Evolutionary conservation across 768 basidiomycete species (phyloP).

Genomic region (Suillus hirtellus): DNA sequence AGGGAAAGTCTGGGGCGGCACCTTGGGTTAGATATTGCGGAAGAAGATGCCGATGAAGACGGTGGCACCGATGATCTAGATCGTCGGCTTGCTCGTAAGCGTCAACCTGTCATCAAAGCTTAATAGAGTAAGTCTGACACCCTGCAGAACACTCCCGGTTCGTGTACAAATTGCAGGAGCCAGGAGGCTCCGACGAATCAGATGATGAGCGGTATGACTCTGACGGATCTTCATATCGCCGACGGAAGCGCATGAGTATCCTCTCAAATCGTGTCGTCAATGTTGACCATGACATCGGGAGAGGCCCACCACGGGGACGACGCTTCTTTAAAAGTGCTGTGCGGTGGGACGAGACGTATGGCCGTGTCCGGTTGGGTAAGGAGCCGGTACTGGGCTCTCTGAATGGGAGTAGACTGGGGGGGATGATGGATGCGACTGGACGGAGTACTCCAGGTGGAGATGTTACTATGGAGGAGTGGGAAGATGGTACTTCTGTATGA

Average conservation of each 20-base stretch:
- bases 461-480: conserved; percentile 31
- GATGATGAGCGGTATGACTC: conserved; percentile 51
- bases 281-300: conserved; percentile 39
- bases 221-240: conserved; percentile 44
- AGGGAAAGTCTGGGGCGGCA: conserved; percentile 64
- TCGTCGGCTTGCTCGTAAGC: conserved; percentile 69
- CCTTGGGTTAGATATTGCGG: conserved; percentile 54
- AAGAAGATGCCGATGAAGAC: conserved; percentile 43
- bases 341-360: conserved; percentile 35
- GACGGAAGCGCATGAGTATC: conserved; percentile 67
- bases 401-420: conserved; percentile 19
- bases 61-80: conserved; percentile 60
- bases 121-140: conserved; percentile 1
- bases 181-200: conserved; percentile 48
- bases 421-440: conserved; percentile 28
- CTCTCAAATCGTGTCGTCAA: conserved; percentile 61
- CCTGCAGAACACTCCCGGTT: conserved; percentile 63
- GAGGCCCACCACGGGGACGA: conserved; percentile 36
- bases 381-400: conserved; percentile 25
- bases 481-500: conserved; percentile 30
- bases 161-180: conserved; percentile 59
- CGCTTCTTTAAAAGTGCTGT: conserved; percentile 59
- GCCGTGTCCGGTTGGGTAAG: conserved; percentile 25
- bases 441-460: conserved; percentile 19
- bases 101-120: background rate